These are phyloP conservation scores for Buddleja alternifolia DNA, from an alignment of 257 asterid genomes.

Conservation along the genomic window DNA sequence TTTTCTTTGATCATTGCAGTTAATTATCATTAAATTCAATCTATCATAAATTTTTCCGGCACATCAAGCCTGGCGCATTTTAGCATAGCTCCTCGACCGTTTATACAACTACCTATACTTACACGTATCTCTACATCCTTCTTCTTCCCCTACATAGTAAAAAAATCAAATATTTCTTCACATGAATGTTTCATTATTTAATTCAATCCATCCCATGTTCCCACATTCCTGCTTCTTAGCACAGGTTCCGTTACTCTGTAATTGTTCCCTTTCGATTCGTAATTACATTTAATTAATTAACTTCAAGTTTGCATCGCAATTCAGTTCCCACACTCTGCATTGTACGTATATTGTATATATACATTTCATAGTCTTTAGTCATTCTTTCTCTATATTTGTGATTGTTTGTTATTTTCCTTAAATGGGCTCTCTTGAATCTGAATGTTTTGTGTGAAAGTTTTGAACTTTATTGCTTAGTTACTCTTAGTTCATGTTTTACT, in stretches of 20 bases:
- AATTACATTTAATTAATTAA: constrained; percentile 32
- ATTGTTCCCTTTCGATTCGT: constrained; percentile 24
- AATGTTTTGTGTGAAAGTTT: constrained; percentile 37
- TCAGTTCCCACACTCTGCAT: constrained; percentile 41
- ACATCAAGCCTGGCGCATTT: constrained; percentile 29
- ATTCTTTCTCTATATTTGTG: constrained; percentile 23
- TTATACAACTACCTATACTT: constrained; percentile 39
- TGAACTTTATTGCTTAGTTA: constrained; percentile 38
- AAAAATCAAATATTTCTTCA: constrained; percentile 23
- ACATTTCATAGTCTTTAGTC: constrained; percentile 27
- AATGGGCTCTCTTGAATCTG: constrained; percentile 51
- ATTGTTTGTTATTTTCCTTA: constrained; percentile 28
- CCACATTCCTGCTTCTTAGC: constrained; percentile 42
- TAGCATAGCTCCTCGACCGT: constrained; percentile 37
- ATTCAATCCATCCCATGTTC: constrained; percentile 48
- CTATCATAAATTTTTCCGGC: too few species aligned
- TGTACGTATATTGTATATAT: constrained; percentile 39
- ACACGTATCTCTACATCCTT: constrained; percentile 42
- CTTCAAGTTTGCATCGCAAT: constrained; percentile 38
- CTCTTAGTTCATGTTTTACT: constrained; percentile 22
- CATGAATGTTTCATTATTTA: constrained; percentile 41
- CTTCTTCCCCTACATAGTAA: neutral
- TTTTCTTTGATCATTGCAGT: constrained; percentile 7
- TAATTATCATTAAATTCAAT: too few species aligned
- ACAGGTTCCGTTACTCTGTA: constrained; percentile 43